Evolutionary conservation across 139 green algal species (phyloP), one percentile per base, ranked within the genome.

Genomic region (Ostreobium quekettii): DNA sequence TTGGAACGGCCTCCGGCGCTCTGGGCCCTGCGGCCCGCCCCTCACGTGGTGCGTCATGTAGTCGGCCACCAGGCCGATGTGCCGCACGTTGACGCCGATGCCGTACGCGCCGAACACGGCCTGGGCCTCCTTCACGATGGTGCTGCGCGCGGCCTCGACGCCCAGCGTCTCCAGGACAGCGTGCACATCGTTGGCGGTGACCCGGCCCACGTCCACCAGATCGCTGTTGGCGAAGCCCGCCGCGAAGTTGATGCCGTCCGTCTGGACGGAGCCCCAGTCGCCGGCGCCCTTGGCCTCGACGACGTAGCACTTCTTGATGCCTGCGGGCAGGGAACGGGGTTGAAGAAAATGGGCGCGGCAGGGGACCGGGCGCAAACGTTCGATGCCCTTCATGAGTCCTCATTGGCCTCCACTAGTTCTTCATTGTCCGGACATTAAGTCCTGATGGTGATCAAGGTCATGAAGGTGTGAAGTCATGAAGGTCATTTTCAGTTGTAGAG

Each of bases 61-160:
- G 80, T 99, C 94, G 0, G 87, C 89, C 33, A 99, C 93, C 8
- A 99, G 81, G 15, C 71, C 75, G 26, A 99, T 75, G 83, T 99
- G 95, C 30, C 95, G 86, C 0, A 81, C 71, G 79, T 98, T 91
- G 0, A 99, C 95, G 1, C 74, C 85, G 48, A 99, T 99, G 60
- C 95, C 95, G 74, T 99, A 99, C 1, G 87, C 93, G 5, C 82
- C 89, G 72, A 99, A 99, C 48, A 99, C 94, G 1, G 59, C 36
- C 66, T 74, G 68, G 36, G 81, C 85, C 80, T 98, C 94, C 22
- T 66, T 67, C 64, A 98, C 74, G 7, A 99, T 86, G 8, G 86
- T 93, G 1, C 82, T 84, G 5, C 95, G 78, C 19, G 90, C 90
- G 0, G 94, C 95, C 76, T 99, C 95, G 30, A 99, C 91, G n/a